These are phyloP conservation scores for Skeletonema tropicum DNA, from an alignment of 108 stramenopile genomes.

Conservation along the genomic window DNA sequence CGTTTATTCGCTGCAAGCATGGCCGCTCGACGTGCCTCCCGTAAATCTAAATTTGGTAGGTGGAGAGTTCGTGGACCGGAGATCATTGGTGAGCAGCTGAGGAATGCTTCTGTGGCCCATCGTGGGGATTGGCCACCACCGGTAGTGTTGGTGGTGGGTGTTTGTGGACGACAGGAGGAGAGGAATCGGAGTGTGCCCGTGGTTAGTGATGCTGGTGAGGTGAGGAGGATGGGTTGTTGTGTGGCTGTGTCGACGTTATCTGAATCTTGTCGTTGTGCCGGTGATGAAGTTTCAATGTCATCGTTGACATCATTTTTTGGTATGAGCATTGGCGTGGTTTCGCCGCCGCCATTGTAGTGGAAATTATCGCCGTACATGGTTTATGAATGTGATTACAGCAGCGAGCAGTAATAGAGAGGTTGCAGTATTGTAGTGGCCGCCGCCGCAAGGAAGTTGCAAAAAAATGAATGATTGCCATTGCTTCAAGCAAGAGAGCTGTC, in stretches of 20 bases:
- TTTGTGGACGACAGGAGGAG: too few species aligned
- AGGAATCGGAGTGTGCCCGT: background rate
- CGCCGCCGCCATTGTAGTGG: background rate
- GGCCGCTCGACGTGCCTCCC: constrained; percentile 13
- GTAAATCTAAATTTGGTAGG: constrained; percentile 28
- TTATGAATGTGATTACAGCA: background rate
- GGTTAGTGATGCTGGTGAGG: background rate
- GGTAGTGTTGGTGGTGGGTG: too few species aligned
- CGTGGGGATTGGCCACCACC: background rate
- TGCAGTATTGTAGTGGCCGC: too few species aligned
- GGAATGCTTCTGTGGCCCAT: constrained; percentile 15
- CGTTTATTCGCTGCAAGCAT: background rate
- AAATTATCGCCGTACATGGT: background rate
- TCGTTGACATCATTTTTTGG: background rate
- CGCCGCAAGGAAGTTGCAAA: too few species aligned
- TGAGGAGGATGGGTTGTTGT: background rate
- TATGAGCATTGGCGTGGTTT: background rate
- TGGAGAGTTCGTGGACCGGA: constrained; percentile 15
- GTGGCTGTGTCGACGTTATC: background rate
- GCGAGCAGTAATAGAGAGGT: too few species aligned
- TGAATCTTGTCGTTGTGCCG: background rate
- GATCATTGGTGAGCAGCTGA: constrained; percentile 37
- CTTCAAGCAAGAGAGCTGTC: too few species aligned
- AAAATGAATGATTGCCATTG: too few species aligned
- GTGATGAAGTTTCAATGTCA: background rate